Conservation (phyloP, 257 asterid species). For the Solanum piurae region DNA sequence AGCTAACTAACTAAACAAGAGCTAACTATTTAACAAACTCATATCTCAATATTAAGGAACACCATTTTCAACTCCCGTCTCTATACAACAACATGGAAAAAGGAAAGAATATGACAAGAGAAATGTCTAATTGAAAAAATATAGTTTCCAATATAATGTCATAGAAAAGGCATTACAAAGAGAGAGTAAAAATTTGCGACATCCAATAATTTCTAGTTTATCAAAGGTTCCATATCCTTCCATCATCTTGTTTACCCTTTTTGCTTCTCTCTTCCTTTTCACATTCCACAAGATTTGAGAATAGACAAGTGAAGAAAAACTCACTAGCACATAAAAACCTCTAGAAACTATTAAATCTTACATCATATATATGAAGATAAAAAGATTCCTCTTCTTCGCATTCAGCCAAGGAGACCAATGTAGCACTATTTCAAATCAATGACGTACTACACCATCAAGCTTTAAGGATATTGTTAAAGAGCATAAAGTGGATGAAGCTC, state of each 20-base stretch:
- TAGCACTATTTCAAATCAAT: background rate
- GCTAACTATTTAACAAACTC: too few species aligned
- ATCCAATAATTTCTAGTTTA: background rate
- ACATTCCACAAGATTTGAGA: background rate
- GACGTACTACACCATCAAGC: too few species aligned
- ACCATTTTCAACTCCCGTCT: too few species aligned
- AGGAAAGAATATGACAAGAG: background rate
- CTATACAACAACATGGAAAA: too few species aligned
- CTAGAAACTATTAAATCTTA: background rate
- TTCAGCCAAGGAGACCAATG: background rate
- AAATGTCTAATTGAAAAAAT: background rate
- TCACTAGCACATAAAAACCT: background rate
- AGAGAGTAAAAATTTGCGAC: background rate
- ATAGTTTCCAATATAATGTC: background rate
- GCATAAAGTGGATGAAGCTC: too few species aligned
- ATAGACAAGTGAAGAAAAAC: background rate
- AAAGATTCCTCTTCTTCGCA: background rate
- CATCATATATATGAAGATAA: background rate
- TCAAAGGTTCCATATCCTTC: background rate
- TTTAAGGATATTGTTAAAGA: too few species aligned
- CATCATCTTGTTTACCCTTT: background rate
- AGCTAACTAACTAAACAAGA: too few species aligned
- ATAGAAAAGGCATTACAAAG: background rate
- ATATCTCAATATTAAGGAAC: constrained; percentile 1
- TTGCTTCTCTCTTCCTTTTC: background rate